Evolutionary conservation across 2,329 filamentous ascomycete genomes (phyloP).

Genomic region (Apiospora malaysiana): DNA sequence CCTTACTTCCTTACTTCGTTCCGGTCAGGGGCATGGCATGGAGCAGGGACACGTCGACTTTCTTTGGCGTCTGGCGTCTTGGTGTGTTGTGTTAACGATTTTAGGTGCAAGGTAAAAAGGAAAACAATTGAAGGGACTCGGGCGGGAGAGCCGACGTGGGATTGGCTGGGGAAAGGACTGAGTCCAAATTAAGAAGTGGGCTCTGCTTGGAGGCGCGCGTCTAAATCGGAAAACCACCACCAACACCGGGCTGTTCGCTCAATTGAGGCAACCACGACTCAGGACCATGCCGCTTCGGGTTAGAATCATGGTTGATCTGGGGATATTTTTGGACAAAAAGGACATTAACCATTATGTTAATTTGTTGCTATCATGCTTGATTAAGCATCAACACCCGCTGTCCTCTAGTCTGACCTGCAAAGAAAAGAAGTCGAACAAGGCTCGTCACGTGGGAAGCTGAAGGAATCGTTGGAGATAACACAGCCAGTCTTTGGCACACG

Average conservation of each 20-base stretch:
- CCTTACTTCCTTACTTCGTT: conserved; percentile 8
- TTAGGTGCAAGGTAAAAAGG: background rate
- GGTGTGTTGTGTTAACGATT: conserved; percentile 17
- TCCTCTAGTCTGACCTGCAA: too few species aligned
- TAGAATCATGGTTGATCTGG: background rate
- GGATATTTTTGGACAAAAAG: conserved; percentile 2
- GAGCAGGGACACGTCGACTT: background rate
- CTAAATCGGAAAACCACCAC: conserved; percentile 23
- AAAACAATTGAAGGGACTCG: background rate
- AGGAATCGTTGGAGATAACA: background rate
- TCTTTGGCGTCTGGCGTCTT: background rate
- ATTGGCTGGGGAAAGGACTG: conserved; percentile 21
- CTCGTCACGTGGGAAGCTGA: background rate
- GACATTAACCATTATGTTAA: too few species aligned
- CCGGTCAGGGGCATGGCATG: background rate
- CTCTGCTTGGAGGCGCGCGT: conserved; percentile 33
- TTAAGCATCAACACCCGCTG: background rate
- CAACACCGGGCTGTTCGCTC: conserved; percentile 5
- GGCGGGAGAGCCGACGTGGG: background rate
- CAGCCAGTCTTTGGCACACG: background rate
- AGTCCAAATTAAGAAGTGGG: conserved; percentile 22
- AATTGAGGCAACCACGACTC: background rate
- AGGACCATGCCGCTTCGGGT: background rate
- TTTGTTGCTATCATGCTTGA: background rate
- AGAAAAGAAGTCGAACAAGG: background rate